Evolutionary conservation across 345 rosid genomes (phyloP), one percentile per base, ranked within the genome.

Genomic region (Acer saccharum): DNA sequence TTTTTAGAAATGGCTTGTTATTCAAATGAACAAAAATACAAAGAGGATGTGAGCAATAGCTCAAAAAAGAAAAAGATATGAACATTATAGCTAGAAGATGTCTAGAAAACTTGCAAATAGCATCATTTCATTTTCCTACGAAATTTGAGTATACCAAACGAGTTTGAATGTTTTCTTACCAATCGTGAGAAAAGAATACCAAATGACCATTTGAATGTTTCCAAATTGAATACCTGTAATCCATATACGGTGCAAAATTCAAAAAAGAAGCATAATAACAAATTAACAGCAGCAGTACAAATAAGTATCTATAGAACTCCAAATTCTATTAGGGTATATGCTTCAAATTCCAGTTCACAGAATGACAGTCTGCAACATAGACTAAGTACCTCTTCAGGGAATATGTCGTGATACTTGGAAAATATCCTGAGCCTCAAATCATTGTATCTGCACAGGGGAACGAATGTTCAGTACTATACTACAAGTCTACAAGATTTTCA

Each of bases 151-250:
- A 20, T 20, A 2, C 63, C 25, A 60, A 60, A 20, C 9, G 27
- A 60, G 63, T 60, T 20, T 10, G 13, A 60, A 60, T 21, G 2
- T 60, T 18, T 23, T 67, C 98, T 87, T 86, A 95, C 99, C 97
- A 95, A 87, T 68, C 98, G 94, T 48, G 99, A 95, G 89, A 95
- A 93, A 57, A 95, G 90, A 77, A 95, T 95, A 67, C 99, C 98
- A 68, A 95, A 93, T 64, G 99, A 93, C 99, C 99, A 95, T 79
- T 77, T 93, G 91, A 95, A 95, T 17, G 94, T 90, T 80, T 93
- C 98, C 66, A 90, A 75, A 81, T 95, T 95, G 84, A 90, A 95
- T 63, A 91, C 95, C 98, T 95, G 87, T 65, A 83, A 39, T 64
- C 46, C 61, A 82, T 54, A 67, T 72, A 65, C 17, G 57, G 39